A percentile compares a stretch with the other conserved stretches of the same genome.
Evolutionary conservation across 768 basidiomycete species (phyloP).

Genomic region (Serendipita vermifera): DNA sequence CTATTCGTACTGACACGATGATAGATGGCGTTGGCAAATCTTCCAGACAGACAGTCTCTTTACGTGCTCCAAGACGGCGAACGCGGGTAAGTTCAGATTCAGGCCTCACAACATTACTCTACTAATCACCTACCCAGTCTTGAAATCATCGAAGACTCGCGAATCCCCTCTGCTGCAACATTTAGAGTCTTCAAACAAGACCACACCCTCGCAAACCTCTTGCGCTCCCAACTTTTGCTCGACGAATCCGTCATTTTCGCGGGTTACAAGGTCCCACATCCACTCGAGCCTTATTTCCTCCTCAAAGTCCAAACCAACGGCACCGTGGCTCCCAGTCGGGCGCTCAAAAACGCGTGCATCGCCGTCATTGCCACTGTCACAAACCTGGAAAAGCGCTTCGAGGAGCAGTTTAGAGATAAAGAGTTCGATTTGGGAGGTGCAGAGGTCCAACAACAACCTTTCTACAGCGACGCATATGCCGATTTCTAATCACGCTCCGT

Average conservation of each 20-base stretch:
- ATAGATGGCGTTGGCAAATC: constrained; percentile 38
- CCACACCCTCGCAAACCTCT: constrained; percentile 91
- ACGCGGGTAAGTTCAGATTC: constrained; percentile 56
- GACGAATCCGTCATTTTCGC: constrained; percentile 87
- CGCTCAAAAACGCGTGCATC: constrained; percentile 72
- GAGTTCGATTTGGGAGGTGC: constrained; percentile 15
- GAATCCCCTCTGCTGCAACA: constrained; percentile 94
- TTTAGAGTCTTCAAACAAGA: constrained; percentile 93
- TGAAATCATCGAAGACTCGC: constrained; percentile 87
- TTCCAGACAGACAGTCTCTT: constrained; percentile 82
- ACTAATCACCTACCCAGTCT: constrained; percentile 38
- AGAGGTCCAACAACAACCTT: neutral
- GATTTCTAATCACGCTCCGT: too few species aligned
- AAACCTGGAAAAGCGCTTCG: constrained; percentile 25
- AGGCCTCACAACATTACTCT: constrained; percentile 9
- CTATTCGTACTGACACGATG: neutral
- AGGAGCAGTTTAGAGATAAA: constrained; percentile 22
- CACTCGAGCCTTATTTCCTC: constrained; percentile 84
- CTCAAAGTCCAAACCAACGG: constrained; percentile 96
- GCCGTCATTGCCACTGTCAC: constrained; percentile 55
- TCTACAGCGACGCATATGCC: constrained; percentile 6
- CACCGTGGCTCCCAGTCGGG: constrained; percentile 61
- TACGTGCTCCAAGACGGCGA: constrained; percentile 90
- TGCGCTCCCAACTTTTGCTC: constrained; percentile 89
- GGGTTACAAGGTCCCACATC: constrained; percentile 96